Evolutionary conservation across 2,329 filamentous ascomycete species (phyloP), one percentile per base, ranked within the genome.

Genomic region (Shiraia sp.): DNA sequence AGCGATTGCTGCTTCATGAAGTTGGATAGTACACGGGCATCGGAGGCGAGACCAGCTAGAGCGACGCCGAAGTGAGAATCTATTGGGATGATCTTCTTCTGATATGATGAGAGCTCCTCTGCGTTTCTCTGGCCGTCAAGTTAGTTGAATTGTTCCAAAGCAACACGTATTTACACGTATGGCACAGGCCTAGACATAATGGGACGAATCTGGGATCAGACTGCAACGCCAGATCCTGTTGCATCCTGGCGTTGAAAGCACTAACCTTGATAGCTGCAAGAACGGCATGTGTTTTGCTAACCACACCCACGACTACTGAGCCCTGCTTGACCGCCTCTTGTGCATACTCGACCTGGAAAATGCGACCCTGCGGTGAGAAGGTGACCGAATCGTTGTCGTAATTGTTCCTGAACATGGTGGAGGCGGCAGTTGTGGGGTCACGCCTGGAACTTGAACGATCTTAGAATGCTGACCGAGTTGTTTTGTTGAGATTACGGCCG

Each of bases 341-440:
- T 64, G 93, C 93, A 82, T 99, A 99, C 75, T 99, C 93, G 65
- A 99, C 95, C 75, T 99, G 93, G 76, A 99, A 99, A 79, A 99
- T 97, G 70, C 93, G 89, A 70, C 93, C 93, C 80, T 99, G 93
- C 52, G 93, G 93, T 63, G 93, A 99, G 84, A 97, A 99, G 76
- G 93, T 99, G 76, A 97, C 91, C 53, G 92, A 95, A 76, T 99
- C 93, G 84, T 99, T 99, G 79, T 99, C 93, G 81, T 99, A 99
- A 77, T 97, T 97, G 81, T 99, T 99, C 76, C 93, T 84, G 79
- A 99, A 99, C 93, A 99, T 97, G 67, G 67, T 85, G 80, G 55
- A 45, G 45, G 54, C 45, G 50, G 41, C 40, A 36, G 34, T 23
- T 47, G 57, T 57, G 50, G 45, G 39, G 33, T 34, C 31, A 16